A percentile compares a stretch with the other conserved stretches of the same genome.
Evolutionary conservation across 108 stramenopile genomes (phyloP).

Genomic region (Asterionellopsis glacialis): DNA sequence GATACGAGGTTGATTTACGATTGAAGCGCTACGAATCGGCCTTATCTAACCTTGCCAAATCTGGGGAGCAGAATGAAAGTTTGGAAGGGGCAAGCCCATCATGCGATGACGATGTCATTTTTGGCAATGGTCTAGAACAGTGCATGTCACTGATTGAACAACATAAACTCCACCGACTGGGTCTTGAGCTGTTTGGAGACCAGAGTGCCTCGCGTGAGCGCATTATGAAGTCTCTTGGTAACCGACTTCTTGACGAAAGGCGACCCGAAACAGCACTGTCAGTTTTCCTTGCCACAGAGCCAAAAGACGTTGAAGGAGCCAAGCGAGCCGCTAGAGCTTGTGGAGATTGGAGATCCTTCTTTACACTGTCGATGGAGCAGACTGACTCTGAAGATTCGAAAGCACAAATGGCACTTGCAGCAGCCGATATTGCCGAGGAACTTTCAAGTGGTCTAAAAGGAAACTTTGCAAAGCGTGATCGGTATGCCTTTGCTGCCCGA

Average conservation of each 20-base stretch:
- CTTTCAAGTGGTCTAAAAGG: constrained; percentile 6
- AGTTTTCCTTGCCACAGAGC: constrained; percentile 54
- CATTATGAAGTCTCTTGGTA: constrained; percentile 64
- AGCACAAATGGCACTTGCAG: not conserved
- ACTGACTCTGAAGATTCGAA: constrained; percentile 3
- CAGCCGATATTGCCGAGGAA: constrained; percentile 35
- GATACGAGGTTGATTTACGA: constrained; percentile 78
- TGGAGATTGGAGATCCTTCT: constrained; percentile 71
- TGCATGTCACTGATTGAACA: constrained; percentile 68
- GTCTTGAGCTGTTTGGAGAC: constrained; percentile 56
- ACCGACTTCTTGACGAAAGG: constrained; percentile 43
- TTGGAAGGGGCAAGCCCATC: constrained; percentile 8
- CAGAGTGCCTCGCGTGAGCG: constrained; percentile 2
- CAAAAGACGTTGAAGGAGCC: constrained; percentile 55
- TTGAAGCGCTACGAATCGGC: constrained; percentile 75
- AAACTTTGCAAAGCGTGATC: constrained; percentile 17
- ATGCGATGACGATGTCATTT: constrained; percentile 8
- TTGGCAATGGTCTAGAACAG: constrained; percentile 38
- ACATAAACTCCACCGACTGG: constrained; percentile 53
- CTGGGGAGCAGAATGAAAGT: constrained; percentile 17
- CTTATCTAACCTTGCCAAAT: constrained; percentile 50
- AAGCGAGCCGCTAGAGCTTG: constrained; percentile 60
- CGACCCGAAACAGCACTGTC: constrained; percentile 51
- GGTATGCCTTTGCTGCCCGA: constrained; percentile 60
- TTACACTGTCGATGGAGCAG: constrained; percentile 27